Base-by-base conservation (phyloP, 2,329 filamentous ascomycete genomes). In the Talaromyces rugulosus region DNA sequence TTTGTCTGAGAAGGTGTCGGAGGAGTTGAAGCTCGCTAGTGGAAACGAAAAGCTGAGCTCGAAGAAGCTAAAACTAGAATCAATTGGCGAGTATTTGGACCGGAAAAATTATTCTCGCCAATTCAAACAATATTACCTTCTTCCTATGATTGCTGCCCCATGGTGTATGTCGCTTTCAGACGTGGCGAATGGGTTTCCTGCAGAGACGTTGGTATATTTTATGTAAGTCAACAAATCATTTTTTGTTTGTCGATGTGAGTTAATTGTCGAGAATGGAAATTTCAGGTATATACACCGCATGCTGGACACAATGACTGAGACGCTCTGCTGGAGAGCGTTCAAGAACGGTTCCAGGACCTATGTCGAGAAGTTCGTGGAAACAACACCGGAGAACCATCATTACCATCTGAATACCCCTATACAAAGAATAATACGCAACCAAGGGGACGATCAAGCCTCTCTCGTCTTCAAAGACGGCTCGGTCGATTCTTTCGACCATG, bases 271-370 rank as follows among this genome's bases (percentile, higher is more conserved):
- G 12, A 36, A 36, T 36, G 2, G 11, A 40, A 36, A 28, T 14
- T 18, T n/a, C 42, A 58, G 60, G 60, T 33, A 31, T 33, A 62
- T 23, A n/a, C 60, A 62, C 3, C 8, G 40, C 12, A 50, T 62
- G 31, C 54, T 56, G 0, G 56, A 58, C 9, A 58, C 60, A 1
- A 34, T 58, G 9, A 58, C 60, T 1, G 42, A 58, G 23, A 53
- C 18, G 2, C 34, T 58, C n/a, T 11, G 50, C 11, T 62, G 60
- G 60, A 16, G 36, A n/a, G 23, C 60, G 6, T 40, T 62, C 4
- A 44, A 52, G 18, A 58, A 58, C 27, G 60, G 60, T 16, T 62
- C 60, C n/a, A 58, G 55, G 30, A 53, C 60, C 36, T 62, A 62
- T 30, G 34, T 62, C 1, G 55, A 62, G 7, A 54, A 54, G 18